These are phyloP conservation scores for Exophiala mesophila DNA, from an alignment of 2,329 filamentous ascomycete genomes.

Conservation along the genomic window DNA sequence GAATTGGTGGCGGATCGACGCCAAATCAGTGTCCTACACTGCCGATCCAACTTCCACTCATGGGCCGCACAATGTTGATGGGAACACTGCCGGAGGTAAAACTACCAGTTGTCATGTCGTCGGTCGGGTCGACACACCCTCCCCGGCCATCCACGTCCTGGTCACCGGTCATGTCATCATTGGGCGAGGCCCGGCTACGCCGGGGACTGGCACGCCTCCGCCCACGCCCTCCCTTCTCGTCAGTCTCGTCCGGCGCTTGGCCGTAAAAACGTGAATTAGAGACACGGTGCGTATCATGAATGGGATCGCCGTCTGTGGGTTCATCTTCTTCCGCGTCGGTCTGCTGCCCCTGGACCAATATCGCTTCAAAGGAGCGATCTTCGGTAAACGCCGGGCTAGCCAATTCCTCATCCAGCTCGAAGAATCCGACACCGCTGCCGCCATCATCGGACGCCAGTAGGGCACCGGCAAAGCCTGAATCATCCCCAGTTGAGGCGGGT, in stretches of 20 bases:
- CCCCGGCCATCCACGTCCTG: background rate
- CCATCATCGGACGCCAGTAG: constrained; percentile 13
- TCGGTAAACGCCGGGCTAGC: constrained; percentile 19
- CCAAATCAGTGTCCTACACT: constrained; percentile 24
- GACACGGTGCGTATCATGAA: too few relatives aligned
- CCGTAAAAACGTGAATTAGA: too few relatives aligned
- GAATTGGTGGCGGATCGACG: too few relatives aligned
- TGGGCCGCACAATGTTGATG: constrained; percentile 23
- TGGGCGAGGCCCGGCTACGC: too few relatives aligned
- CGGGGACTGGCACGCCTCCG: background rate
- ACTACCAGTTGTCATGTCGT: background rate
- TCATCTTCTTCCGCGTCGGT: too few relatives aligned
- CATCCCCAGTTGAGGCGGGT: constrained; percentile 3
- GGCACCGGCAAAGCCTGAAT: constrained; percentile 11
- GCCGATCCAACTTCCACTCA: constrained; percentile 21
- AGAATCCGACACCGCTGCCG: constrained; percentile 24
- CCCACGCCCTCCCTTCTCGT: constrained; percentile 1
- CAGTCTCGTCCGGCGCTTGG: constrained; percentile 4
- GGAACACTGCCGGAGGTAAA: constrained; percentile 21
- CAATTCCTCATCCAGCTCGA: constrained; percentile 27
- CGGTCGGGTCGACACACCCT: too few relatives aligned
- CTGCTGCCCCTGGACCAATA: constrained; percentile 5
- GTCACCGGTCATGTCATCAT: constrained; percentile 1
- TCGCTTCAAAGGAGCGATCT: constrained; percentile 5
- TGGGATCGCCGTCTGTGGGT: background rate